Base-by-base conservation (phyloP, 257 asterid species). In the Fraxinus anomala region DNA sequence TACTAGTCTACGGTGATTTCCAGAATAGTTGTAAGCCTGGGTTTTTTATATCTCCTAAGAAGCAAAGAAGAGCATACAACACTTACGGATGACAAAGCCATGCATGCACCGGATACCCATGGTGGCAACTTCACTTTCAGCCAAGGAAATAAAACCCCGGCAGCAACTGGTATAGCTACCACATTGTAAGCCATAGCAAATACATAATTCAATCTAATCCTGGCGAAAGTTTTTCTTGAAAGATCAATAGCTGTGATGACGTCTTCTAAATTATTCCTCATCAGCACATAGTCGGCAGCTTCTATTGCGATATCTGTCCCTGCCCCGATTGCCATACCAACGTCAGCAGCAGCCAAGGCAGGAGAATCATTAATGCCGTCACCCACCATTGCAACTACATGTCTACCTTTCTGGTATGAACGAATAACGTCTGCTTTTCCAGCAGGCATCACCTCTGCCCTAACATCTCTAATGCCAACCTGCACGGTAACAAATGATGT, bases 291-390 rank as follows among this genome's bases (percentile, higher is more conserved):
- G 80, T 96, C 98, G 0, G 99, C 99, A 11, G 99, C 99, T 80
- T 96, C 99, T 67, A 96, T 90, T 54, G 99, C 98, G 36, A 96
- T 93, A 83, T 96, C 99, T 3, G 99, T 96, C 59, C 99, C 99
- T 0, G 99, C 97, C 21, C 99, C 99, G 5, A 96, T 96, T 33
- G 99, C 99, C 96, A 96, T 96, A 28, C 99, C 99, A 9, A 96
- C 97, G 74, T 96, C 99, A 0, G 99, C 98, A 34, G 98, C 99
- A 68, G 98, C 99, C 78, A 96, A 79, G 54, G 97, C 99, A 9
- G 99, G 99, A 2, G 99, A 96, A 77, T 96, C 99, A 56, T 96
- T 96, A 56, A 96, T 96, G n/a, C 99, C 99, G 47, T 96, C 99
- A 59, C 99, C 99, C 78, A 96, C 97, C 99, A 96, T 93, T 56